These are phyloP conservation scores for Hyphopichia wangnamkhiaoensis DNA, from an alignment of 1,139 yeast genomes.

Conservation along the genomic window DNA sequence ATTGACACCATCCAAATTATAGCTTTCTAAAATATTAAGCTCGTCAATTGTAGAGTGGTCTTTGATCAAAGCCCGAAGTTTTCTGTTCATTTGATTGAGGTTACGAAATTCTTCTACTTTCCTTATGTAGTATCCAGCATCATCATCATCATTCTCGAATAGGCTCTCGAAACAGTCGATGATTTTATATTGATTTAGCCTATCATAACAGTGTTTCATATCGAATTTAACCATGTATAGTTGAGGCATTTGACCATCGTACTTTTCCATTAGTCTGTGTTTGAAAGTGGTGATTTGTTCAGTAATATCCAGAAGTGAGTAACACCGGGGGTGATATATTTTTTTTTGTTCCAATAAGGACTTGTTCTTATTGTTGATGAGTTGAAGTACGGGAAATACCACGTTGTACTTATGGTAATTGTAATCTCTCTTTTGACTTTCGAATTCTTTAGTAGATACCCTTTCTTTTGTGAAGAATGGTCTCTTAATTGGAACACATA, in stretches of 20 bases:
- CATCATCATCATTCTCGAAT: conserved; percentile 21
- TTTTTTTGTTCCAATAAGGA: background rate
- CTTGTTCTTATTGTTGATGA: conserved; percentile 3
- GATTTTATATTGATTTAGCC: conserved; percentile 57
- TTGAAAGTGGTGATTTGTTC: conserved; percentile 16
- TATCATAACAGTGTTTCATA: conserved; percentile 77
- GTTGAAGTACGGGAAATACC: conserved; percentile 20
- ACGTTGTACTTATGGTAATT: conserved; percentile 16
- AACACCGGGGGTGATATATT: conserved; percentile 23
- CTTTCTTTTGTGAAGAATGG: conserved; percentile 8
- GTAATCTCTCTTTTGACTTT: conserved; percentile 12
- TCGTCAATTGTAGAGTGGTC: conserved; percentile 15
- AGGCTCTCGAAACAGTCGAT: conserved; percentile 27
- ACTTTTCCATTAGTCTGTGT: conserved; percentile 14
- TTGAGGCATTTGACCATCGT: conserved; percentile 28
- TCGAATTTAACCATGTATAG: conserved; percentile 72
- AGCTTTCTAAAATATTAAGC: conserved; percentile 11
- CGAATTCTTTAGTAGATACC: conserved; percentile 7
- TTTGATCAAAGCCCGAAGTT: conserved; percentile 13
- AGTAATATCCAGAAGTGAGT: conserved; percentile 30
- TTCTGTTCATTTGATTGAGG: conserved; percentile 8
- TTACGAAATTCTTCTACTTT: conserved; percentile 14
- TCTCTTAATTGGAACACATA: conserved; percentile 53
- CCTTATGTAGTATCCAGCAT: conserved; percentile 25
- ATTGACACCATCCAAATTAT: conserved; percentile 4